Evolutionary conservation across 1,284 basidiomycete genomes (phyloP), one percentile per base, ranked within the genome.

Genomic region (Pulveroboletus sp.): DNA sequence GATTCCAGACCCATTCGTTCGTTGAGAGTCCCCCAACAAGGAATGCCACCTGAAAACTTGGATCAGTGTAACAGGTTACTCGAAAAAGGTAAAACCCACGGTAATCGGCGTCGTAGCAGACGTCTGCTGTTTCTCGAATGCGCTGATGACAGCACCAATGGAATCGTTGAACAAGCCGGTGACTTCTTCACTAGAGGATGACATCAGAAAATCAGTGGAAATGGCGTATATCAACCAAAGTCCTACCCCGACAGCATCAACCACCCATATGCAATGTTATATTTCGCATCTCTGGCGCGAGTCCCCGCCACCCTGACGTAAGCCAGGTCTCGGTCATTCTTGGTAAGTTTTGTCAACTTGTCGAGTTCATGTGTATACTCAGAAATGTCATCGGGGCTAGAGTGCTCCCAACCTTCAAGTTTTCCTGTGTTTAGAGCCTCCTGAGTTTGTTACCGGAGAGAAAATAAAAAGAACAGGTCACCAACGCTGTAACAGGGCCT

Each of bases 111-210:
- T 66, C 13, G 55, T 55, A 0, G 69, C 58, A n/a, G 24, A 50
- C 29, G 6, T 32, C 29, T 32, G 29, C 10, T 32, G 29, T 32
- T 32, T 32, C 29, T 32, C 57, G 16, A 80, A 65, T 8, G 74
- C 72, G 3, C 63, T 32, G 36, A 37, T 37, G 36, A 37, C 16
- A 12, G 36, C 36, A 12, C 16, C 32, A 13, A 55, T 53, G 29
- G 56, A 76, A 72, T 76, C 78, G 26, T 61, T 50, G 17, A 81
- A 60, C 45, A 81, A 59, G 50, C 79, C 79, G 1, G 77, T 75
- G 0, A 73, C 74, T 47, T 74, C 76, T 63, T 79, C 75, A 6
- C 62, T 64, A 24, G 50, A 78, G 75, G 21, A 65, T 64, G 56
- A 0, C 12, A 42, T 50, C 1, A 50, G 44, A 16, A 1, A 5